Percentiles rank a stretch among this genome's conserved stretches.
Conservation (phyloP, 2,329 filamentous ascomycete genomes). For the Diplodia scrobiculata region DNA sequence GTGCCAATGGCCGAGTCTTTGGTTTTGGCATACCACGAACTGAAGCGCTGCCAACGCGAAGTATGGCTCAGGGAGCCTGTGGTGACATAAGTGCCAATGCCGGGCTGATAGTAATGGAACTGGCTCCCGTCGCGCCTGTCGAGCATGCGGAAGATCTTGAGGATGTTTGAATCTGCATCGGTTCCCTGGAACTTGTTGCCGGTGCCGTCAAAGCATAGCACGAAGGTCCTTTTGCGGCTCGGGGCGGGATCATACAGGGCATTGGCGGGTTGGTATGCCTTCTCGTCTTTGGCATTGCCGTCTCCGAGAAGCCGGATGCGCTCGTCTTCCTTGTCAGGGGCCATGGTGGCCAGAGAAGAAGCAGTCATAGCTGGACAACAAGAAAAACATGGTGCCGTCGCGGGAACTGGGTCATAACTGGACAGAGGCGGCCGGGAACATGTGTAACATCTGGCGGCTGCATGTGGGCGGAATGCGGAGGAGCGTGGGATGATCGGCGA, state of each 20-base stretch:
- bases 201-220: slow-evolving; percentile 37
- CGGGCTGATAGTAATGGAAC: slow-evolving; percentile 42
- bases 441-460: not conserved
- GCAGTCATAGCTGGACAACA: too few species aligned
- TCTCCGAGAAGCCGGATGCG: slow-evolving; percentile 2
- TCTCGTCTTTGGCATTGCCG: not conserved
- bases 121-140: slow-evolving; percentile 31
- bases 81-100: slow-evolving; percentile 73
- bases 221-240: slow-evolving; percentile 61
- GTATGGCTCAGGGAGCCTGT: slow-evolving; percentile 63
- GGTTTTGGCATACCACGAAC: slow-evolving; percentile 69
- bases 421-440: not conserved
- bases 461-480: too few species aligned
- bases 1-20: slow-evolving; percentile 80
- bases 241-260: not conserved
- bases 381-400: too few species aligned
- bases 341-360: not conserved
- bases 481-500: not conserved
- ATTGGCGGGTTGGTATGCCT: not conserved
- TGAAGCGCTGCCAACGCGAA: slow-evolving; percentile 58
- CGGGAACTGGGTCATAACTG: not conserved
- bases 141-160: slow-evolving; percentile 34
- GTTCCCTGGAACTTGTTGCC: slow-evolving; percentile 33
- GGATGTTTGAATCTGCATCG: slow-evolving; percentile 34
- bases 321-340: slow-evolving; percentile 1